Percentiles rank a stretch among this genome's conserved stretches.
phyloP scores from a whole-genome alignment of 73 alveolate genomes.

The Stentor roeselii region DNA sequence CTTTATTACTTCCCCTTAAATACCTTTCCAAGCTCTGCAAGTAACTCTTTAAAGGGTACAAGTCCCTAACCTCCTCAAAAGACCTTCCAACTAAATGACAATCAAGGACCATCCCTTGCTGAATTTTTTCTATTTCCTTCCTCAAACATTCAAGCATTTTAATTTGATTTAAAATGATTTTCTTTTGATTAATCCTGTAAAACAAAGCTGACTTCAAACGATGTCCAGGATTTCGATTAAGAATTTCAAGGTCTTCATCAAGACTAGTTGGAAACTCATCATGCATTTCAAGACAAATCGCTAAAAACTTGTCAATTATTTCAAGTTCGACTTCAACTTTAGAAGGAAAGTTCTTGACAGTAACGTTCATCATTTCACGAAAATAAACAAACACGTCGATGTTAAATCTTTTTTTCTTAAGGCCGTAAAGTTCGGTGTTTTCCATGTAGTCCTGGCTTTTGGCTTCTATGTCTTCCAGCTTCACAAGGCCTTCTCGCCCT shows the following conservation, averaged over 20 bases:
- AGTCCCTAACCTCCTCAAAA: slow-evolving; percentile 11
- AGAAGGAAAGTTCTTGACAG: slow-evolving; percentile 13
- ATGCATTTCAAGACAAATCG: background rate
- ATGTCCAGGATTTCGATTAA: background rate
- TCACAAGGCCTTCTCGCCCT: slow-evolving; percentile 4
- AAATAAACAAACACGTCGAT: background rate
- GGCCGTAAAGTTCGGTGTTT: background rate
- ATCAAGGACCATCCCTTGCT: background rate
- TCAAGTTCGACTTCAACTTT: background rate
- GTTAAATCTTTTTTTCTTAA: background rate
- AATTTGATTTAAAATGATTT: slow-evolving; percentile 4
- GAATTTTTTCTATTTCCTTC: background rate
- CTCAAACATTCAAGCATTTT: background rate
- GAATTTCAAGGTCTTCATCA: background rate
- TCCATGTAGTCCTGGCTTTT: background rate
- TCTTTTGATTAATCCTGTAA: slow-evolving; percentile 21
- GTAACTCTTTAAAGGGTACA: slow-evolving; percentile 7
- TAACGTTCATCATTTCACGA: background rate
- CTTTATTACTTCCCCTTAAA: background rate
- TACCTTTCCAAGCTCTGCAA: background rate
- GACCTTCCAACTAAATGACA: background rate
- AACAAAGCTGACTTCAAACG: background rate
- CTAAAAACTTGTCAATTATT: background rate
- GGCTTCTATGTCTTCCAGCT: background rate
- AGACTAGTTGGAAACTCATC: background rate